Evolutionary conservation across 495 filamentous ascomycete genomes (phyloP), one percentile per base, ranked within the genome.

Genomic region (Lasiosphaeria miniovina): DNA sequence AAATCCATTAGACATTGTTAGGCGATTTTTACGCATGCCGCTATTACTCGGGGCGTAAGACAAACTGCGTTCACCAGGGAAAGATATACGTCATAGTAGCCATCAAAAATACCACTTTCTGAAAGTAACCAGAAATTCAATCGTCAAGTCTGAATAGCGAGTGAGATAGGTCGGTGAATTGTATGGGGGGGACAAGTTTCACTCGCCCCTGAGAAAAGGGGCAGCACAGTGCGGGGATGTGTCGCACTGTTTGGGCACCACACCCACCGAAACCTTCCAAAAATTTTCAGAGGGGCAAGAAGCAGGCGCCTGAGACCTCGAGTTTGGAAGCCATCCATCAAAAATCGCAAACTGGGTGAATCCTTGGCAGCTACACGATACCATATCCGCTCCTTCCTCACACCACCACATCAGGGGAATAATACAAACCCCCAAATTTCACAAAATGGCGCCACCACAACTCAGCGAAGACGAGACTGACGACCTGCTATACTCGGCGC

Each of bases 401-500:
- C 38, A 12, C 2, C 1, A 46, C 4, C 15, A 46, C 12, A 11
- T 9, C 8, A 9, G 15, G 4, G 5, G 15, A 46, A 11, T n/a
- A 7, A 5, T 7, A 46, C 5, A n/a, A 11, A 46, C 43, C 12
- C 12, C 4, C 43, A 14, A 7, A 46, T 31, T 36, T 10, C 36
- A 55, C 36, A 73, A 62, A 35, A 82, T 82, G 80, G 70, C 77
- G 11, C 40, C 54, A 1, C 72, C 78, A 3, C 72, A 76, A 46
- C 75, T 93, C 58, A 83, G 81, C 32, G 82, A 85, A 68, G 93
- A 96, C 49, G 81, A 89, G 67, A 87, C 91, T 59, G 90, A 93
- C 68, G 93, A 96, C 68, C 84, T 96, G 62, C 82, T 96, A 61
- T 96, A 94, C 76, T 81, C 86, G 54, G 85, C 92, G 14, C 90